phyloP scores from a whole-genome alignment of 108 stramenopile species.

The Schizochytrium sp. region DNA sequence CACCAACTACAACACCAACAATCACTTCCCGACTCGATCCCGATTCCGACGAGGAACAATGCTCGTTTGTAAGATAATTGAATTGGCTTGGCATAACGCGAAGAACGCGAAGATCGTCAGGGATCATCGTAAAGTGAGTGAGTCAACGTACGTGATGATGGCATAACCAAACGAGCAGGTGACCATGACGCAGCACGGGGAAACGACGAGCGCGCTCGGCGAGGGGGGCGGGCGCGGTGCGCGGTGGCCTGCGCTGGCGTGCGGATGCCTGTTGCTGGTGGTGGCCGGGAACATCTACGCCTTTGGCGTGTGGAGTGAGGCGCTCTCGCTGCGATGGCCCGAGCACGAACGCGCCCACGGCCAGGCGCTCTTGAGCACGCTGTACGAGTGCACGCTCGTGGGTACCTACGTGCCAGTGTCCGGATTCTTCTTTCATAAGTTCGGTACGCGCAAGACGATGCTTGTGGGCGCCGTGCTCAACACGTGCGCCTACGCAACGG shows the following conservation, averaged over 20 bases:
- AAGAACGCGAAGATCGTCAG: no score
- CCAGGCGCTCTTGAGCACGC: neutral
- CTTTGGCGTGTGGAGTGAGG: slow-evolving; percentile 5
- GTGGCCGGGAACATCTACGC: slow-evolving; percentile 4
- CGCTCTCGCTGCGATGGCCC: neutral
- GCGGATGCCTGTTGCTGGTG: neutral
- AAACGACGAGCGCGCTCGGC: no score
- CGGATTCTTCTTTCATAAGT: neutral
- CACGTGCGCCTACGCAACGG: neutral
- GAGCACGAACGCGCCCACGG: neutral
- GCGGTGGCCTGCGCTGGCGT: neutral
- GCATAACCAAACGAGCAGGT: no score
- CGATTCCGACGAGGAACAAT: no score
- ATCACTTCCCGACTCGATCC: no score
- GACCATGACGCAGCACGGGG: no score
- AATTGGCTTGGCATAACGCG: no score
- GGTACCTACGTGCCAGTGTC: neutral
- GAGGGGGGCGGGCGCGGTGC: no score
- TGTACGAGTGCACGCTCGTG: neutral
- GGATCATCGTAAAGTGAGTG: no score
- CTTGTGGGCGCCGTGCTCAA: neutral
- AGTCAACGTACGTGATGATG: no score
- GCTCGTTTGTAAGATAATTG: no score
- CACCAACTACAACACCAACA: no score
- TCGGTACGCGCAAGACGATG: neutral